Base-by-base conservation (phyloP, 164 flowering plant genomes). In the Piper betle region DNA sequence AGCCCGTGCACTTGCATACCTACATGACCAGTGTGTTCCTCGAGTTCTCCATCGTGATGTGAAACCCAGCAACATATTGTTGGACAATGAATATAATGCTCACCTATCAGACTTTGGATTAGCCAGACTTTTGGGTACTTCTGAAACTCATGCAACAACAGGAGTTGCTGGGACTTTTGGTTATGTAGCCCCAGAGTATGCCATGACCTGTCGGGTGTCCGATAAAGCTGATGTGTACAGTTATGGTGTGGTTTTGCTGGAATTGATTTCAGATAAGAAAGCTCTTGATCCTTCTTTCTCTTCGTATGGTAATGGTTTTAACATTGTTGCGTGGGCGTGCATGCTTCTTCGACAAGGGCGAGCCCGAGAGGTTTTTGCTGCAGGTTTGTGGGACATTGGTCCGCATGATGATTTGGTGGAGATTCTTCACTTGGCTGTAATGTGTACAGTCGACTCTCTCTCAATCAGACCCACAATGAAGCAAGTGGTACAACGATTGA, bases 161-260 rank as follows among this genome's bases (percentile, higher is more conserved):
- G 96, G 91, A 38, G 97, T 91, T 5, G 97, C 97, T 11, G 97
- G 97, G 54, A 91, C 97, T 4, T 88, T 88, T 67, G 97, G 97
- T 12, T 91, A 88, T 66, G 95, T 91, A 12, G 97, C 97, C 20
- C 97, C 97, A 0, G 97, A 89, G 58, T 87, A 89, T 69, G 97
- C 94, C n/a, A 82, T 89, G 94, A 89, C 97, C 17, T 91, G 97
- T 66, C 89, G 96, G 18, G 97, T 91, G 52, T 91, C 97, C 43
- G 97, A 91, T 52, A 91, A 91, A 74, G 91, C 91, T 0, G 97
- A 91, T 73, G 96, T 91, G 6, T 90, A 90, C 66, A 90, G 97
- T 62, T 89, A 89, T 53, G 97, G 97, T 41, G 95, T 89, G 59
- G 97, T 89, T 20, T 76, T 89, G 40, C 81, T 90, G 15, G 97